These are phyloP conservation scores for Helenozyma baotianmanensis DNA, from an alignment of 805 yeast genomes.

Conservation along the genomic window DNA sequence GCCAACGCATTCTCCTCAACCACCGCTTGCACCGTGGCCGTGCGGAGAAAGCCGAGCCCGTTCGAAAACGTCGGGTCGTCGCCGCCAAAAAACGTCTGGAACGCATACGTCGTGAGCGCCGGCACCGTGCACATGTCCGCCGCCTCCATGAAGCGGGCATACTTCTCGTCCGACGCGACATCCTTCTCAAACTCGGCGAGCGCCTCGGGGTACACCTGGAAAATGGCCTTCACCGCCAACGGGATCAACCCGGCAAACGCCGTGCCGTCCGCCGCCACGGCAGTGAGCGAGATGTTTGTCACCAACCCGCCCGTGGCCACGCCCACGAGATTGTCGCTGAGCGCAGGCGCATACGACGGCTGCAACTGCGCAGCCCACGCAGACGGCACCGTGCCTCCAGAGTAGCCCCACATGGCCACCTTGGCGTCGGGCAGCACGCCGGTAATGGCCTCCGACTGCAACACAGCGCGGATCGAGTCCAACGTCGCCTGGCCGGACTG, in stretches of 20 bases:
- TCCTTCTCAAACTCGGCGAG: constrained; percentile 1
- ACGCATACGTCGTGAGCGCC: constrained; percentile 1
- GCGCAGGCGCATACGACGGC: constrained; percentile 35
- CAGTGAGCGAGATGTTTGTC: constrained; percentile 28
- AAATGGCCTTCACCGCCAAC: constrained; percentile 26
- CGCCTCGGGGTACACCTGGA: constrained; percentile 29
- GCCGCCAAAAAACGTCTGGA: constrained; percentile 5
- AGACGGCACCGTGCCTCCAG: constrained; percentile 36
- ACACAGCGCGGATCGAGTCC: constrained; percentile 28
- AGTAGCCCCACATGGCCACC: constrained; percentile 31
- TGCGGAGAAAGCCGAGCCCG: constrained; percentile 4
- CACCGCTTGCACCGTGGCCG: neutral
- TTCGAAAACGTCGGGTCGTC: constrained; percentile 2
- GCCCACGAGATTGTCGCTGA: constrained; percentile 20
- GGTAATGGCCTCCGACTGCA: constrained; percentile 15
- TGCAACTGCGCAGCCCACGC: constrained; percentile 38
- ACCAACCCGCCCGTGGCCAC: constrained; percentile 36
- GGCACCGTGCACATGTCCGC: neutral
- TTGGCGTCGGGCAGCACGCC: constrained; percentile 17
- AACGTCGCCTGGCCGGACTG: constrained; percentile 29
- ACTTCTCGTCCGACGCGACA: neutral
- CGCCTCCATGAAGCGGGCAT: no score
- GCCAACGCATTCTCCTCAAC: constrained; percentile 7
- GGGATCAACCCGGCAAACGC: constrained; percentile 28
- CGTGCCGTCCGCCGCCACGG: constrained; percentile 22